Evolutionary conservation across 1,139 yeast genomes (phyloP).

Genomic region (Hemisphaericaspora subhashii): DNA sequence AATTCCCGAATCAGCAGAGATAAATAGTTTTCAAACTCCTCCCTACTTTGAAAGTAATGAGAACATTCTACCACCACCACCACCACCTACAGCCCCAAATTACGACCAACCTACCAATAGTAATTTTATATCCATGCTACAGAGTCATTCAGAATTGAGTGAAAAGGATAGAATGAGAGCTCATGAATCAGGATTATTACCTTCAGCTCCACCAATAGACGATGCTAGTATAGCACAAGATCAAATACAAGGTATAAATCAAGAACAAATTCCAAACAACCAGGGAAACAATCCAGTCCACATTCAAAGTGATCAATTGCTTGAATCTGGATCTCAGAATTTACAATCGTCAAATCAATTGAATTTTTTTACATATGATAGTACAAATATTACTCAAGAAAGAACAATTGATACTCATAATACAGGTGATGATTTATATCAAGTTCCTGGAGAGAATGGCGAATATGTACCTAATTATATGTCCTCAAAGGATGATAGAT

Average conservation of each 20-base stretch:
- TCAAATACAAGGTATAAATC: background rate
- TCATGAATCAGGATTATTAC: constrained; percentile 57
- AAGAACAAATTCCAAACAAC: background rate
- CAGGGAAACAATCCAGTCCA: background rate
- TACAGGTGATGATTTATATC: constrained; percentile 12
- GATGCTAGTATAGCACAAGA: constrained; percentile 20
- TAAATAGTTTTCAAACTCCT: constrained; percentile 19
- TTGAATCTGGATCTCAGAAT: no score
- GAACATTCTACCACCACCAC: background rate
- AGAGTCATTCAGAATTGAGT: constrained; percentile 23
- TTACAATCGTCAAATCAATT: background rate
- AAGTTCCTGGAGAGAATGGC: constrained; percentile 10
- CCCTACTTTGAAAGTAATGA: constrained; percentile 17
- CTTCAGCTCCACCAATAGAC: constrained; percentile 56
- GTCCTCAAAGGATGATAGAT: constrained; percentile 27
- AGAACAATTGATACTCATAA: background rate
- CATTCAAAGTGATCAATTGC: constrained; percentile 3
- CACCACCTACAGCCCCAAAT: constrained; percentile 21
- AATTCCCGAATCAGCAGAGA: constrained; percentile 18
- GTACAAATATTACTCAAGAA: background rate
- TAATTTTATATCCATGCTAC: constrained; percentile 8
- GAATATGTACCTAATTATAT: constrained; percentile 45
- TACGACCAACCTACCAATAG: constrained; percentile 18
- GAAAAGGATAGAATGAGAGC: constrained; percentile 59
- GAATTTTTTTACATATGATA: constrained; percentile 10